Conservation (phyloP, 805 yeast species). For the Teunomyces kruisii region DNA sequence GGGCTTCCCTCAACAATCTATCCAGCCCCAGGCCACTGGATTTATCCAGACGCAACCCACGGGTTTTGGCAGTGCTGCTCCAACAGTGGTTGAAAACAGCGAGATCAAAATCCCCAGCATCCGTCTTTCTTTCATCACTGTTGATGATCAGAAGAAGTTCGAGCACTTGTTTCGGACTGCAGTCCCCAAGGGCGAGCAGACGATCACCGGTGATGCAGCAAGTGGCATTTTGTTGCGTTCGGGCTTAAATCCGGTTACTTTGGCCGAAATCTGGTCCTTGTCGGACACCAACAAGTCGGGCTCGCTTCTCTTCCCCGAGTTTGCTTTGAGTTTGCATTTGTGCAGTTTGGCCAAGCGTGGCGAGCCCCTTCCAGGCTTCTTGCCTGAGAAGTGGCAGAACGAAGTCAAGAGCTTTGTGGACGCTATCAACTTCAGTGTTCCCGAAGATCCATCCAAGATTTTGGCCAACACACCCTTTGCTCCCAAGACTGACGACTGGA, state of each 20-base stretch:
- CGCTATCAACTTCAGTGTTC: constrained; percentile 76
- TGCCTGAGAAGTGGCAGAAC: constrained; percentile 72
- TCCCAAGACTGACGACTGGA: constrained; percentile 24
- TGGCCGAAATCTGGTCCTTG: constrained; percentile 87
- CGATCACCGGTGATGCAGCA: constrained; percentile 72
- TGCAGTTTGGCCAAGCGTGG: constrained; percentile 79
- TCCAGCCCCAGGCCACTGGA: constrained; percentile 38
- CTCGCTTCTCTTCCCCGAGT: constrained; percentile 84
- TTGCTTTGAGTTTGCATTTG: constrained; percentile 86
- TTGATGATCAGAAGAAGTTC: constrained; percentile 81
- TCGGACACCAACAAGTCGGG: constrained; percentile 91
- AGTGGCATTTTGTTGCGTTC: constrained; percentile 79
- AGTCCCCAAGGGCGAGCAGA: constrained; percentile 66
- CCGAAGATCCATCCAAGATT: constrained; percentile 49
- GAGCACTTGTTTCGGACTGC: constrained; percentile 81
- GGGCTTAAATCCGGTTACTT: constrained; percentile 66
- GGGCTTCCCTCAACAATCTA: constrained; percentile 9
- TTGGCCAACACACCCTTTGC: constrained; percentile 48
- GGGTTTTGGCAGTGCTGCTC: constrained; percentile 43
- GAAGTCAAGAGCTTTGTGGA: constrained; percentile 91
- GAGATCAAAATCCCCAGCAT: constrained; percentile 69
- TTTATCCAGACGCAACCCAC: constrained; percentile 44
- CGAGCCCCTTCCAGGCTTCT: constrained; percentile 66
- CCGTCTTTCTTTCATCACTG: constrained; percentile 80
- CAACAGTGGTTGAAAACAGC: constrained; percentile 49